Evolutionary conservation across 495 filamentous ascomycete species (phyloP).

Genomic region (Tuber umbilicatum): DNA sequence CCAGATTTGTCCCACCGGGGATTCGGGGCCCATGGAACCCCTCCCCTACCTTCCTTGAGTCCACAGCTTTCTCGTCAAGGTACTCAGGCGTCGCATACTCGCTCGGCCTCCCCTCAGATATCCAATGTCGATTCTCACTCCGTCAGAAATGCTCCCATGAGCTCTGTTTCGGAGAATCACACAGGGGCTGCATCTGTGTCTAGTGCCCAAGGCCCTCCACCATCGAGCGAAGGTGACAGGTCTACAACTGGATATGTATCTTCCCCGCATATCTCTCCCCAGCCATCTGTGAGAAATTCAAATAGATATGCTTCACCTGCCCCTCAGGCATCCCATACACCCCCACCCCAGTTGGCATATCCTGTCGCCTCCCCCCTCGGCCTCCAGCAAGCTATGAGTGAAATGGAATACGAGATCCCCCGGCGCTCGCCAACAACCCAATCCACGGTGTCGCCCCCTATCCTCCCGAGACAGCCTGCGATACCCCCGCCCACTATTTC

Average conservation of each 20-base stretch:
- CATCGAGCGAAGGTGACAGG: background rate
- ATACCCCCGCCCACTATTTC: background rate
- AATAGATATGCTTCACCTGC: background rate
- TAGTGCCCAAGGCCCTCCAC: background rate
- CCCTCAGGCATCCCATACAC: background rate
- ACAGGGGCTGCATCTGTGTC: background rate
- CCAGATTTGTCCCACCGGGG: background rate
- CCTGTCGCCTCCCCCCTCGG: background rate
- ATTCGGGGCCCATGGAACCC: background rate
- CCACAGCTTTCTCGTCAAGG: background rate
- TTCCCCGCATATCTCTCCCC: background rate
- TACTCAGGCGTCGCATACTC: background rate
- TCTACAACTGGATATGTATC: background rate
- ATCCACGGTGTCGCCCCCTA: background rate
- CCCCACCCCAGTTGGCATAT: background rate
- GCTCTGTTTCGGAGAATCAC: background rate
- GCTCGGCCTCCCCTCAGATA: background rate
- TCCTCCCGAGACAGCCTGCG: background rate
- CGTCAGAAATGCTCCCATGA: background rate
- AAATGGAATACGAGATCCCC: constrained; percentile 1
- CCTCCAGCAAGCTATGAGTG: background rate
- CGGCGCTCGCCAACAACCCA: background rate
- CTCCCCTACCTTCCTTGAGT: background rate
- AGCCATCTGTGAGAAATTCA: background rate
- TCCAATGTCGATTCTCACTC: background rate